Percentiles rank a stretch among this genome's conserved stretches.
These are phyloP conservation scores for Fusarium sacchari DNA, from an alignment of 2,329 filamentous ascomycete species.

Conservation along the genomic window DNA sequence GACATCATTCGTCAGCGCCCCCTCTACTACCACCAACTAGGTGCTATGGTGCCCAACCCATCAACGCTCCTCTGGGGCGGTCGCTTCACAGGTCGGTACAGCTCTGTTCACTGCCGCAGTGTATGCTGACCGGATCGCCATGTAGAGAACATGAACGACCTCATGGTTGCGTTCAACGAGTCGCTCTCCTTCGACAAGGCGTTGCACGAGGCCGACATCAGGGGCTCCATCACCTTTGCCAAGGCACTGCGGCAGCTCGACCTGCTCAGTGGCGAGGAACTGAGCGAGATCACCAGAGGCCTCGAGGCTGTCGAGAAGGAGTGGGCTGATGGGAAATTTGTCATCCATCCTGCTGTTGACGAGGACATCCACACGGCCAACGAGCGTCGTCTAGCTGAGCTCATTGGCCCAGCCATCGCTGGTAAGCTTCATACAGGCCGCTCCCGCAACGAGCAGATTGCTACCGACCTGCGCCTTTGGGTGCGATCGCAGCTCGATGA, in stretches of 20 bases:
- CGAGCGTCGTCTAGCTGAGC: not conserved
- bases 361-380: not conserved
- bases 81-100: not conserved
- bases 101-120: not conserved
- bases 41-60: not conserved
- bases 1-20: not conserved
- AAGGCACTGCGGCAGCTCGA: not conserved
- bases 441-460: not conserved
- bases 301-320: not conserved
- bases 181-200: not conserved
- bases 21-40: not conserved
- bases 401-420: not conserved
- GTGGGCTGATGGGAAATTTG: not conserved
- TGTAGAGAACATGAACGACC: not conserved
- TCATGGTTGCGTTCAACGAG: not conserved
- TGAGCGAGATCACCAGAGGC: not conserved
- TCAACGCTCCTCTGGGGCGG: not conserved
- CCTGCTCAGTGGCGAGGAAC: not conserved
- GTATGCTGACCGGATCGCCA: not conserved
- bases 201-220: not conserved
- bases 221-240: not conserved
- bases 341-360: not conserved
- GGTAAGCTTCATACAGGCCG: not conserved
- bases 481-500: not conserved
- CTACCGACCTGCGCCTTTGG: not conserved